Base-by-base conservation (phyloP, 2,329 filamentous ascomycete genomes). In the Pyrenophora graminea region DNA sequence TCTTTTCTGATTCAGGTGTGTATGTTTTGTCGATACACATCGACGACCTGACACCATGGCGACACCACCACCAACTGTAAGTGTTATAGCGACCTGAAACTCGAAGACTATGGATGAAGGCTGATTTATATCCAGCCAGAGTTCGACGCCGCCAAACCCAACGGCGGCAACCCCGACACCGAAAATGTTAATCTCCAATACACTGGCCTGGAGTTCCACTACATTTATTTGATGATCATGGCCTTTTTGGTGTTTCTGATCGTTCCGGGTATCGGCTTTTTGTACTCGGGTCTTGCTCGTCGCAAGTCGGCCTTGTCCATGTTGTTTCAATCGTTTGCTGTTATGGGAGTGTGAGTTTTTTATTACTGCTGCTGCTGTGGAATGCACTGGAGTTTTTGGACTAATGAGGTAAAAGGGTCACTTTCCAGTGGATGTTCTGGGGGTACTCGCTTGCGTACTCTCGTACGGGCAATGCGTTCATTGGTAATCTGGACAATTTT, bases 361-460 rank as follows among this genome's bases (percentile, higher is more conserved):
- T 15, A 15, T 15, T 15, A 15, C 13, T 7, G n/a, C 8, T 37
- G 13, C 19, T 12, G 18, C 19, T 13, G n/a, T 9, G n/a, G 17
- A 12, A 21, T 15, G 8, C 27, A 32, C 15, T 21, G 30, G 19
- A 21, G 19, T 30, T 47, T 3, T 18, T 12, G 21, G 5, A 21
- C 55, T 59, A 19, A 57, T 15, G 13, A 27, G 13, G 8, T 27
- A 3, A 46, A 75, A 75, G 69, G 10, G 73, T 77, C 2, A 82
- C 79, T n/a, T 80, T 84, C 62, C 80, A 83, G 69, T 84, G 81
- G 80, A 82, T 86, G 70, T 86, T 86, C 68, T 87, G 76, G 82
- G 85, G 85, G 2, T 87, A 86, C 70, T 82, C 80, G 0, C 73
- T 88, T 6, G 80, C 84, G 19, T 87, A 86, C 67, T 83, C 82